Evolutionary conservation across 768 basidiomycete species (phyloP).

Genomic region (Flagelloscypha sp.): DNA sequence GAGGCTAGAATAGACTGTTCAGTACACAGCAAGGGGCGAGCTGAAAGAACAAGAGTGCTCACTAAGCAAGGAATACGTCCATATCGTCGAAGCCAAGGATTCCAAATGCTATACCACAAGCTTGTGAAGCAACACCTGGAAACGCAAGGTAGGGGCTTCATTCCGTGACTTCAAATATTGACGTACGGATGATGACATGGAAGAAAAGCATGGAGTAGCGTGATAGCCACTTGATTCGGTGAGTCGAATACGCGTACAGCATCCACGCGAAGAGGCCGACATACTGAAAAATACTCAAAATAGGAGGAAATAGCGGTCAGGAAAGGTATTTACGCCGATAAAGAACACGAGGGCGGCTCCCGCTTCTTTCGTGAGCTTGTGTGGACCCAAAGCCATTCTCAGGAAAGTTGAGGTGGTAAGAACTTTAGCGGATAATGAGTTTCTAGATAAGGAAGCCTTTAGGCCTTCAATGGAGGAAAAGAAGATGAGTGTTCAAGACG

Average conservation of each 20-base stretch:
- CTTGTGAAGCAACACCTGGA: slow-evolving; percentile 13
- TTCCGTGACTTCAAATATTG: too few relatives aligned
- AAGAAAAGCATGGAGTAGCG: slow-evolving; percentile 7
- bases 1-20: too few relatives aligned
- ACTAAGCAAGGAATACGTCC: slow-evolving; percentile 17
- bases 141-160: too few relatives aligned
- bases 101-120: slow-evolving; percentile 6
- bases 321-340: slow-evolving; percentile 9
- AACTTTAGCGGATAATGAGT: too few relatives aligned
- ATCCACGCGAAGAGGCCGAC: slow-evolving; percentile 7
- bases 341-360: slow-evolving; percentile 26
- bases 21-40: slow-evolving; percentile 1
- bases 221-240: slow-evolving; percentile 9
- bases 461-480: too few relatives aligned
- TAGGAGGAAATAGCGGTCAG: background rate
- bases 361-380: slow-evolving; percentile 19
- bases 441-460: too few relatives aligned
- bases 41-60: slow-evolving; percentile 12
- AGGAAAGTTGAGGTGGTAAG: too few relatives aligned
- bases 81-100: slow-evolving; percentile 5
- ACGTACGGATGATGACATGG: slow-evolving; percentile 9
- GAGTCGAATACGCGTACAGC: slow-evolving; percentile 3
- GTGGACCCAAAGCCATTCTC: too few relatives aligned
- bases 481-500: too few relatives aligned
- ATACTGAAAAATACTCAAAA: slow-evolving; percentile 5